phyloP scores from a whole-genome alignment of 1,284 basidiomycete species.

The Ganoderma boninense region DNA sequence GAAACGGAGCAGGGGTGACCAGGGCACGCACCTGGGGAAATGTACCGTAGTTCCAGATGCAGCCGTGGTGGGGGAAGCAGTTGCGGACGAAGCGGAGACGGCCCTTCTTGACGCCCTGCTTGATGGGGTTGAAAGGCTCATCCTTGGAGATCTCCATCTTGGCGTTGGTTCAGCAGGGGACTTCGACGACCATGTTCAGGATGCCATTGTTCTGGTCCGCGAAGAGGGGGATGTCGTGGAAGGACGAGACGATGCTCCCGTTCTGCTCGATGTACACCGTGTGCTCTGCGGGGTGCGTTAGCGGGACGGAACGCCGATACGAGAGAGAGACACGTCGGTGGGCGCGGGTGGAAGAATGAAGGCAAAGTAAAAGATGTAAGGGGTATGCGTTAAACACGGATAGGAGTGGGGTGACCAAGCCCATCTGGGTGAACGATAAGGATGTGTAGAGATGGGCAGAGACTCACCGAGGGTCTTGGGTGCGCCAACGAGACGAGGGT shows the following conservation, averaged over 20 bases:
- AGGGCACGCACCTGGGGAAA: conserved; percentile 85
- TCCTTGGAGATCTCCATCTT: conserved; percentile 99
- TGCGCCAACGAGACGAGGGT: conserved; percentile 83
- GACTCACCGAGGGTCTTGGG: conserved; percentile 92
- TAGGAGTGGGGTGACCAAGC: conserved; percentile 8
- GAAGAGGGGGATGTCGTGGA: conserved; percentile 97
- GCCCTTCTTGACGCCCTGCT: conserved; percentile 97
- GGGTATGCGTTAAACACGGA: not conserved
- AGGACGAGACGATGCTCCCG: conserved; percentile 86
- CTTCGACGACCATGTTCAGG: conserved; percentile 98
- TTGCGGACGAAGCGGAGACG: conserved; percentile 98
- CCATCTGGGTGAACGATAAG: conserved; percentile 11
- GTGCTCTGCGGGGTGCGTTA: conserved; percentile 70
- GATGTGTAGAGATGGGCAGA: conserved; percentile 1
- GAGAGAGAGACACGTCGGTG: conserved; percentile 30
- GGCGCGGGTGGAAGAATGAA: not conserved
- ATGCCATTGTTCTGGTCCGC: conserved; percentile 93
- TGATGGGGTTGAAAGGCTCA: conserved; percentile 98
- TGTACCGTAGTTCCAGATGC: conserved; percentile 99
- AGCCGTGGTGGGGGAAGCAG: conserved; percentile 99
- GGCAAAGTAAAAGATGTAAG: not conserved
- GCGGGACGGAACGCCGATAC: not conserved
- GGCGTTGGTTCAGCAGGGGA: conserved; percentile 99
- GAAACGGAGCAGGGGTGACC: conserved; percentile 17
- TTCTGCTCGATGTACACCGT: conserved; percentile 94